Evolutionary conservation across 176 grass and related monocot genomes (phyloP).

Genomic region (Canna indica): DNA sequence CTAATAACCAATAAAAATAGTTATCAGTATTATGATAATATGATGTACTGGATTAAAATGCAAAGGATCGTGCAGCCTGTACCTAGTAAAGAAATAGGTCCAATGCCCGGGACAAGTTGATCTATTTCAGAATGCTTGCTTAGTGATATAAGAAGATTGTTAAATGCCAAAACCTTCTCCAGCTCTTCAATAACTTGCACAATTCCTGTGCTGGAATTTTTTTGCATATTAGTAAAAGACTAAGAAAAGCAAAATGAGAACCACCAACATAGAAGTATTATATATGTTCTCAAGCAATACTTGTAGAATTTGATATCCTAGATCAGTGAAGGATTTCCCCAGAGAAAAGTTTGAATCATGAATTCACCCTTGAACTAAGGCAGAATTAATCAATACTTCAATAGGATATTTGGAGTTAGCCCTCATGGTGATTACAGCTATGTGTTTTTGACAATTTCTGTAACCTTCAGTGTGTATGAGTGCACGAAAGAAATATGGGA

Average conservation of each 20-base stretch:
- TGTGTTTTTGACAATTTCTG: too few species aligned
- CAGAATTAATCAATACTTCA: too few species aligned
- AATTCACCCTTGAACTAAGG: too few species aligned
- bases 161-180: constrained; percentile 64
- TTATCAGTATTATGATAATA: neutral
- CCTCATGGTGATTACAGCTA: too few species aligned
- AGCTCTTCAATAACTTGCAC: constrained; percentile 58
- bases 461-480: too few species aligned
- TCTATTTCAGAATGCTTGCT: constrained; percentile 58
- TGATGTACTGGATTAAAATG: neutral
- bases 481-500: too few species aligned
- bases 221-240: constrained; percentile 11
- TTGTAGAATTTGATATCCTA: neutral
- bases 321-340: neutral
- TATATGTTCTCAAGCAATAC: neutral
- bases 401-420: neutral
- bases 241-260: neutral
- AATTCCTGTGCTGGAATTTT: constrained; percentile 41
- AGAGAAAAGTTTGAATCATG: neutral
- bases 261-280: neutral
- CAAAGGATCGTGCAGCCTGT: neutral
- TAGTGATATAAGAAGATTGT: constrained; percentile 55
- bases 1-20: constrained; percentile 31
- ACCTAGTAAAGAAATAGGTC: constrained; percentile 83
- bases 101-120: constrained; percentile 56